A percentile compares a stretch with the other conserved stretches of the same genome.
phyloP scores from a whole-genome alignment of 202 grass and related monocot species.

The Carex arenaria region DNA sequence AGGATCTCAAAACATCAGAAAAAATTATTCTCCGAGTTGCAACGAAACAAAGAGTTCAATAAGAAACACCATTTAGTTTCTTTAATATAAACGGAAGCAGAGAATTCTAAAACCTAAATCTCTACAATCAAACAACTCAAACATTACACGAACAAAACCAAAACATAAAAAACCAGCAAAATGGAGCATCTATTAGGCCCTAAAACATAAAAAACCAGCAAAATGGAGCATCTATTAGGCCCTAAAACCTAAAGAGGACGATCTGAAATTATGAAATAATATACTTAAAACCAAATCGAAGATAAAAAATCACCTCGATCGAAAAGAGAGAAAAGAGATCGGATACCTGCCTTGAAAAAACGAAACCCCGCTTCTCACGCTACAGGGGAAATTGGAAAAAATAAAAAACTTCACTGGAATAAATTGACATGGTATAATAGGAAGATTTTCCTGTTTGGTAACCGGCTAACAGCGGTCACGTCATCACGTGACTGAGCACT shows the following conservation, averaged over 20 bases:
- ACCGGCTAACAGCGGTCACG: conserved; percentile 21
- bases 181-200: background rate
- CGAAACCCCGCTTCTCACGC: conserved; percentile 16
- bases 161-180: background rate
- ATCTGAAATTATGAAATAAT: conserved; percentile 4
- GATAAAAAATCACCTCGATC: background rate
- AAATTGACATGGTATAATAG: background rate
- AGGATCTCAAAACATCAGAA: background rate
- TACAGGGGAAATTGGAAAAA: background rate
- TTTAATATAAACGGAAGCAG: background rate
- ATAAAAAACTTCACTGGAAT: background rate
- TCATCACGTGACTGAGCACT: background rate
- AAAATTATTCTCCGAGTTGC: background rate
- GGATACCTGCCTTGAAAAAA: conserved; percentile 1
- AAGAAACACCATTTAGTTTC: background rate
- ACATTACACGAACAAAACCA: no score
- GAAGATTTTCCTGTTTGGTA: background rate
- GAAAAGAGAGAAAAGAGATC: conserved; percentile 5
- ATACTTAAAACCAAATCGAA: conserved; percentile 1
- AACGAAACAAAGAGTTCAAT: background rate
- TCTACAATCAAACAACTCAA: conserved; percentile 4
- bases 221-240: background rate
- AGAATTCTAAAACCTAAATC: background rate
- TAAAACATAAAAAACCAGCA: background rate
- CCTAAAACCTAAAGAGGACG: background rate